A percentile compares a stretch with the other conserved stretches of the same genome.
Conservation (phyloP, 371 early-diverging fungal genomes). For the Encephalitozoon cuniculi region DNA sequence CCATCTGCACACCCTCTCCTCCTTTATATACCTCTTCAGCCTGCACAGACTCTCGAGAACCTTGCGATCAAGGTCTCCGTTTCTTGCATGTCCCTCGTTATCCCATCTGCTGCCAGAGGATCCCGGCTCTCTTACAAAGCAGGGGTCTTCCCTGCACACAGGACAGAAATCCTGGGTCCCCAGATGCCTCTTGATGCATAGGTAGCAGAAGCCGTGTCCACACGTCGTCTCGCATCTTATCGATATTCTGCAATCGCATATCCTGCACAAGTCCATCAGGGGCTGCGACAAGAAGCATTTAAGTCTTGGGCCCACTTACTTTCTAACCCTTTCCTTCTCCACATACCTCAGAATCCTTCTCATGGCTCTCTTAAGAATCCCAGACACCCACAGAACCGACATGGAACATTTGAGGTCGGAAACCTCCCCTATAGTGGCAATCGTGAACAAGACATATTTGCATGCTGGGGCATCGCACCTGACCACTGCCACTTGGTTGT, state of each 20-base stretch:
- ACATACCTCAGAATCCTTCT: constrained; percentile 7
- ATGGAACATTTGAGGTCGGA: neutral
- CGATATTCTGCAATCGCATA: constrained; percentile 11
- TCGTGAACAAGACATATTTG: neutral
- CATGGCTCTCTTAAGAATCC: constrained; percentile 7
- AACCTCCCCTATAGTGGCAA: neutral
- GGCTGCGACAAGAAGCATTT: neutral
- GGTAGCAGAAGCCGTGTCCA: constrained; percentile 25
- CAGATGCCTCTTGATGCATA: constrained; percentile 35
- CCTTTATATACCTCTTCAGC: neutral
- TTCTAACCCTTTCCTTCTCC: neutral
- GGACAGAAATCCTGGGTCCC: constrained; percentile 12
- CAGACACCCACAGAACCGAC: neutral
- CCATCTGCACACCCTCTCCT: neutral
- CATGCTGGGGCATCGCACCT: neutral
- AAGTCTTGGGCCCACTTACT: neutral
- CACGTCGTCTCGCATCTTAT: constrained; percentile 22
- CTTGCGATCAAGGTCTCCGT: neutral
- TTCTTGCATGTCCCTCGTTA: neutral
- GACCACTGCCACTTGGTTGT: neutral
- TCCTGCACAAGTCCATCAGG: constrained; percentile 2
- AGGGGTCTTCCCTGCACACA: neutral
- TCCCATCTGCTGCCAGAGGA: neutral
- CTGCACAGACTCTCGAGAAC: neutral
- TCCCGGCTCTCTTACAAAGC: neutral